Percentiles rank a stretch among this genome's conserved stretches.
Evolutionary conservation across 2,329 filamentous ascomycete genomes (phyloP).

Genomic region (Xylariomycetidae sp.): DNA sequence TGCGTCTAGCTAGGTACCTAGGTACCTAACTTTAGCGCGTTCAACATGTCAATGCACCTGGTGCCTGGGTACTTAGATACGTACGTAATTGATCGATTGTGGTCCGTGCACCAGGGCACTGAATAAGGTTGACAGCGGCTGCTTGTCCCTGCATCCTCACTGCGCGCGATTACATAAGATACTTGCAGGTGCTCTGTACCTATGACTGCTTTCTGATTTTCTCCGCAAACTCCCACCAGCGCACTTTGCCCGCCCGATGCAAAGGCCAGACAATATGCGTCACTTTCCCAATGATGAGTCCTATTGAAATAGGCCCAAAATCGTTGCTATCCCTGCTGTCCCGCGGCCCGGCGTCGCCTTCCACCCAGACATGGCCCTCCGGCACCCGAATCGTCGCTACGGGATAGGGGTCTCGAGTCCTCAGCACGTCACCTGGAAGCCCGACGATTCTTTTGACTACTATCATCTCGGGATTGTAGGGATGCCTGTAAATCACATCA

Average conservation of each 20-base stretch:
- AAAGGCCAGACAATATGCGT: constrained; percentile 69
- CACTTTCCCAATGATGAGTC: constrained; percentile 70
- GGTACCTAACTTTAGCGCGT: too few species aligned
- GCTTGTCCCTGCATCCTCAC: too few species aligned
- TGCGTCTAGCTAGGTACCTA: too few species aligned
- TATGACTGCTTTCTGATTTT: constrained; percentile 16
- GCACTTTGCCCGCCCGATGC: constrained; percentile 51
- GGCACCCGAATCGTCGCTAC: constrained; percentile 60
- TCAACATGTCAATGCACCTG: too few species aligned
- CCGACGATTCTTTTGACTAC: constrained; percentile 82
- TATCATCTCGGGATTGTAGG: constrained; percentile 62
- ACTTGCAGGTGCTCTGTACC: too few species aligned
- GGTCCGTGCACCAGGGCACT: too few species aligned
- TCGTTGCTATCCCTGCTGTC: constrained; percentile 80
- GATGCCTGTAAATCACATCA: constrained; percentile 49
- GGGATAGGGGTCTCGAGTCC: constrained; percentile 58
- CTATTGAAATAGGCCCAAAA: constrained; percentile 78
- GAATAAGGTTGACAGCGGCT: too few species aligned
- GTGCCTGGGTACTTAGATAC: too few species aligned
- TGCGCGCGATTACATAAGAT: too few species aligned
- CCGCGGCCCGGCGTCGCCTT: constrained; percentile 74
- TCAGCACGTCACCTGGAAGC: constrained; percentile 72
- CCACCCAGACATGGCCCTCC: constrained; percentile 86
- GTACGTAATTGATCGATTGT: too few species aligned
- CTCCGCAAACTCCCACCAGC: constrained; percentile 50